Percentiles rank a stretch among this genome's conserved stretches.
Conservation (phyloP, 495 filamentous ascomycete species). For the Aspergillus egyptiacus region DNA sequence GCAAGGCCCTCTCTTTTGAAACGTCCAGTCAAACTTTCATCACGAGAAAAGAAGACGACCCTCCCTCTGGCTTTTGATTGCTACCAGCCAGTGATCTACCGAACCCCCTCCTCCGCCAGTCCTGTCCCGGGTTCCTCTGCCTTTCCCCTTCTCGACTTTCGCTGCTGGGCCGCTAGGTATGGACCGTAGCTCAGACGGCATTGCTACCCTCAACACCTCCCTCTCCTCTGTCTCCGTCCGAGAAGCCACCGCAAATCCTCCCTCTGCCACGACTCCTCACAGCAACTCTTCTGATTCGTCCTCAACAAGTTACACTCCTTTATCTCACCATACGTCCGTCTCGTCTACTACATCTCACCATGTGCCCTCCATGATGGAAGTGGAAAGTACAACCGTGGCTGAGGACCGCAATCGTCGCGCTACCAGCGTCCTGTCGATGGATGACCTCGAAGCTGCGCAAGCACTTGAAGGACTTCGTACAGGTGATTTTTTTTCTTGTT, state of each 20-base stretch:
- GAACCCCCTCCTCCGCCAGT: neutral
- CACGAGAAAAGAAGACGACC: too few relatives aligned
- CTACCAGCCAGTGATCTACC: too few relatives aligned
- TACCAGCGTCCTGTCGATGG: slow-evolving; percentile 57
- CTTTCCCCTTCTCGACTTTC: slow-evolving; percentile 1
- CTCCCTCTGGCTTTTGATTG: too few relatives aligned
- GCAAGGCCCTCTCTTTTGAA: neutral
- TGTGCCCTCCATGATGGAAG: slow-evolving; percentile 38
- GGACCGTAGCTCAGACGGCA: slow-evolving; percentile 20
- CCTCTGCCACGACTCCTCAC: slow-evolving; percentile 7
- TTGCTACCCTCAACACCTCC: slow-evolving; percentile 16
- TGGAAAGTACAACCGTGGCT: slow-evolving; percentile 26
- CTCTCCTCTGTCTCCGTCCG: slow-evolving; percentile 17
- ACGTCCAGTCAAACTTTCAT: neutral
- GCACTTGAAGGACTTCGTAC: slow-evolving; percentile 77
- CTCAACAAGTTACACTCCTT: slow-evolving; percentile 8
- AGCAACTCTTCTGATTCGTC: slow-evolving; percentile 9
- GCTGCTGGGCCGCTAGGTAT: slow-evolving; percentile 17
- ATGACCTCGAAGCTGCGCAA: slow-evolving; percentile 86
- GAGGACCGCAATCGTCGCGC: slow-evolving; percentile 42
- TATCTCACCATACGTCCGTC: slow-evolving; percentile 10
- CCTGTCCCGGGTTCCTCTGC: neutral
- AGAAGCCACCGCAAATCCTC: slow-evolving; percentile 14
- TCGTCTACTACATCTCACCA: slow-evolving; percentile 24
- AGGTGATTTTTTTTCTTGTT: slow-evolving; percentile 42